Evolutionary conservation across 306 rosid species (phyloP), one percentile per base, ranked within the genome.

Genomic region (Pueraria montana): DNA sequence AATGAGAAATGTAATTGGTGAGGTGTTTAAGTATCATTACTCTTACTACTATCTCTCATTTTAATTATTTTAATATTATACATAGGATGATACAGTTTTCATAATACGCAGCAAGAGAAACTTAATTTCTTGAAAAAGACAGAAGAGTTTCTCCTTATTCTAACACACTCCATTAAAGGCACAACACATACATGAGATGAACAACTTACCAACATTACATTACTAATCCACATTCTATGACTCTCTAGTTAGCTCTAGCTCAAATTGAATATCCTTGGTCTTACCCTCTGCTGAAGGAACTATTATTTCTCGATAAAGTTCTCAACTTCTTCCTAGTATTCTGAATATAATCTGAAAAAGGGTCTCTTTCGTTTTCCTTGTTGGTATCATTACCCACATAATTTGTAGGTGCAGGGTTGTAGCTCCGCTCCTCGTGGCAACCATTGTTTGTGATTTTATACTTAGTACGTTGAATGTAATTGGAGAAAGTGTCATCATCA

Each of bases 261-360:
- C n/a, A 3, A 11, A 10, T 1, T 49, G 61, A 70, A 36, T 20
- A 1, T 4, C 21, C 24, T 26, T 1, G 11, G 49, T 46, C 40
- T 58, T 16, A 64, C 27, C 84, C 86, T 55, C 53, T 52, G 77
- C 78, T 86, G 26, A 84, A 84, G 24, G 89, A 73, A n/a, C 67
- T 10, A 27, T 1, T 68, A 55, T 82, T 87, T 82, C 16, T 76
- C 0, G 94, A 61, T 4, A 75, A 30, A 56, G 87, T 78, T 72
- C 85, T 74, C 27, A 90, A 45, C 75, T 83, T 92, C 50, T 38
- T 81, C 86, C 18, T 85, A 0, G 80, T 77, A 38, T 45, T 62
- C 38, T 86, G 65, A 72, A 90, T 89, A 49, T 84, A 92, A 69
- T 76, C 78, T 46, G 91, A 73, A 67, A 84, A 86, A 4, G 75